Evolutionary conservation across 805 yeast species (phyloP), one percentile per base, ranked within the genome.

Genomic region (Martiniozyma abietophila): DNA sequence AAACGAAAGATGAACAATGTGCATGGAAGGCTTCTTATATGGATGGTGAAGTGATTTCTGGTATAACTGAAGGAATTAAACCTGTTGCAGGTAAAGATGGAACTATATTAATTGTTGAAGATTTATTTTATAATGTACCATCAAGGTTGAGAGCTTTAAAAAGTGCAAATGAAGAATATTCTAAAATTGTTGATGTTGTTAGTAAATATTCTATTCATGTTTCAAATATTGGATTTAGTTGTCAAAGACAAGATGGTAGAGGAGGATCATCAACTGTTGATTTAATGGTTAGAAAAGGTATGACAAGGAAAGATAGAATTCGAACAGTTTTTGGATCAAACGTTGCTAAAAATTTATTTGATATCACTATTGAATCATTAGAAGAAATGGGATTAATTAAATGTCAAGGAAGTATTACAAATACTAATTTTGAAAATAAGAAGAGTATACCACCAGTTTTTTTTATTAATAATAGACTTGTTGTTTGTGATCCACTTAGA

Each of bases 61-160:
- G 46, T 4, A 18, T 11, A 9, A 27, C 31, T 7, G 39, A 35
- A 10, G 72, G 65, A 2, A 84, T 86, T 0, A 68, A 67, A 42
- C 84, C 95, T 0, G 66, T 74, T 1, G 98, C 98, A 0, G 96
- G 97, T 0, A 77, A 71, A 40, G 69, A 66, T 30, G 98, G 98
- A 0, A 92, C 98, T 0, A 84, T 77, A 41, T 71, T 92, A 19
- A 55, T 70, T 0, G 94, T 86, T 6, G 95, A 86, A 53, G 95
- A 92, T 53, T 60, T 92, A 36, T 92, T 92, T 49, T 92, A 78
- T 60, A 92, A 89, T 51, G 73, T 80, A 19, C 92, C 95, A 0
- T 72, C 94, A 0, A 65, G 98, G 31, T 57, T 80, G 20, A 61
- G 78, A 36, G 71, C 94, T 1, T 58, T 88, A 31, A 66, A 67